These are phyloP conservation scores for Verruconis gallopava DNA, from an alignment of 2,329 filamentous ascomycete genomes.

Conservation along the genomic window DNA sequence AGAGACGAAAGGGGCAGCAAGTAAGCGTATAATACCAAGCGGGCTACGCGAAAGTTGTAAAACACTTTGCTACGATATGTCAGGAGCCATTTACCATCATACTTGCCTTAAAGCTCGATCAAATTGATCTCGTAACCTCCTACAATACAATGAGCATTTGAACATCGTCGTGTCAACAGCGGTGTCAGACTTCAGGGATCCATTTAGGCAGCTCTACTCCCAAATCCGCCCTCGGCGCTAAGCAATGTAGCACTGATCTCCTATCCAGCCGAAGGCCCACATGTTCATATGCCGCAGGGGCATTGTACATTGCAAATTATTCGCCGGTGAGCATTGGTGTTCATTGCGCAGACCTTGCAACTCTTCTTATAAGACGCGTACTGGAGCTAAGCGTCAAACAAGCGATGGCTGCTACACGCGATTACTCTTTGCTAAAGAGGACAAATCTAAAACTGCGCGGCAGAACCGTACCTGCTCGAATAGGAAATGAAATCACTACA, in stretches of 20 bases:
- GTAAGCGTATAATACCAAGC: too few species aligned
- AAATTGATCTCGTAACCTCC: too few species aligned
- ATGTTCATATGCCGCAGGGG: background rate
- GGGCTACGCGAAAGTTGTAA: too few species aligned
- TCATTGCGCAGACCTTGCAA: constrained; percentile 3
- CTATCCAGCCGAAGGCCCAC: background rate
- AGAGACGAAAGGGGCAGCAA: too few species aligned
- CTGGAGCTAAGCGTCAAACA: too few species aligned
- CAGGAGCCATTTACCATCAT: too few species aligned
- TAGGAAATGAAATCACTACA: background rate
- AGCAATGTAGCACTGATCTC: background rate
- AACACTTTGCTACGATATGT: too few species aligned
- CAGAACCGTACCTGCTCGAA: background rate
- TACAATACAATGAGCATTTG: too few species aligned
- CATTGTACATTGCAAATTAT: background rate
- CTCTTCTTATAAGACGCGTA: background rate
- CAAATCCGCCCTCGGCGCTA: background rate
- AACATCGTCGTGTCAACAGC: background rate
- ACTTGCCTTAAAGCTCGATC: too few species aligned
- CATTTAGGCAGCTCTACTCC: background rate
- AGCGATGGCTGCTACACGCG: background rate
- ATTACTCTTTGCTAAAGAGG: constrained; percentile 1
- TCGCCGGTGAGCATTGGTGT: background rate
- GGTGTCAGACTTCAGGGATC: background rate
- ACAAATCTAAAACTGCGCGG: background rate